These are phyloP conservation scores for Coprinellus micaceus DNA, from an alignment of 768 basidiomycete species.

Conservation along the genomic window DNA sequence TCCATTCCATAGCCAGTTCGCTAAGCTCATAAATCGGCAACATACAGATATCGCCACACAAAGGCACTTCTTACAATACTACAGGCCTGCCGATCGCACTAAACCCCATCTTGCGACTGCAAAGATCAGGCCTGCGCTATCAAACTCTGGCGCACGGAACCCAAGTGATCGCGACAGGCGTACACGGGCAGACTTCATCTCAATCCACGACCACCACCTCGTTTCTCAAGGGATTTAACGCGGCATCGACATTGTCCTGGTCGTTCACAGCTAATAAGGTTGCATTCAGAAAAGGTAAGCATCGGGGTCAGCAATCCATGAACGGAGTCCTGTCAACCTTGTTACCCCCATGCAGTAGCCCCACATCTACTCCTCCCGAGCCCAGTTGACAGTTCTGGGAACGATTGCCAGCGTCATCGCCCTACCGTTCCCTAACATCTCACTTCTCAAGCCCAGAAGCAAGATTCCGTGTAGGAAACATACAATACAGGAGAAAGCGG, in stretches of 20 bases:
- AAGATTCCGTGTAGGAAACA: not conserved
- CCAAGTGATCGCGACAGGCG: too few species aligned
- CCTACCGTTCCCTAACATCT: not conserved
- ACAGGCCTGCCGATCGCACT: too few species aligned
- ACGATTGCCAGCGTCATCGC: not conserved
- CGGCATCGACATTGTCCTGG: not conserved
- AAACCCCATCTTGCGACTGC: too few species aligned
- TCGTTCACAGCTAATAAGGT: not conserved
- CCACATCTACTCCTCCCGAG: not conserved
- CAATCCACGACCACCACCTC: not conserved
- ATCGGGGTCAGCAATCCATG: not conserved
- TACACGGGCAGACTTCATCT: not conserved
- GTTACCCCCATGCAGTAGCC: not conserved
- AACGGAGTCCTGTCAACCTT: slow-evolving; percentile 2
- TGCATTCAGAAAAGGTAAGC: not conserved
- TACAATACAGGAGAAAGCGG: not conserved
- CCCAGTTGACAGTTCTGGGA: not conserved
- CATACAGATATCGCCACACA: too few species aligned
- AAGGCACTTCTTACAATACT: too few species aligned
- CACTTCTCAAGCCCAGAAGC: not conserved
- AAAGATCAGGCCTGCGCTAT: too few species aligned
- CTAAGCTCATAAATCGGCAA: too few species aligned
- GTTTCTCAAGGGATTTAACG: not conserved
- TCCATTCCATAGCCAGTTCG: too few species aligned
- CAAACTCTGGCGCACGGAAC: too few species aligned